Conservation (phyloP, 495 filamentous ascomycete genomes). For the Schizothecium vesticola region DNA sequence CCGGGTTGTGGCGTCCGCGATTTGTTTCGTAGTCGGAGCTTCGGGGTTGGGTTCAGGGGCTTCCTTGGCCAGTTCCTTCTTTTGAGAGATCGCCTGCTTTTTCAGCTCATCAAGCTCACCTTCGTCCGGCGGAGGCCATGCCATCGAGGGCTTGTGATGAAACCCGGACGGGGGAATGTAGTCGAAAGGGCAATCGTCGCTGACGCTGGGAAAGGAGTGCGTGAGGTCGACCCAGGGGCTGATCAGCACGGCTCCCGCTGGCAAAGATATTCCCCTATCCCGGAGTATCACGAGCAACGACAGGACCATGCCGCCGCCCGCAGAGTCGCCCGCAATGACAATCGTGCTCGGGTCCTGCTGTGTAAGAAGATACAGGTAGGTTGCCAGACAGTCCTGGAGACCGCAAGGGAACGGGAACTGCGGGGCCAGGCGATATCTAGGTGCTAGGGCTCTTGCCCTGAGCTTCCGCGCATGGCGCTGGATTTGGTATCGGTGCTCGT, state of each 20-base stretch:
- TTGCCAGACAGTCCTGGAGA: constrained; percentile 78
- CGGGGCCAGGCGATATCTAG: constrained; percentile 80
- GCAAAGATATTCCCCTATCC: constrained; percentile 73
- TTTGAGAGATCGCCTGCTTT: constrained; percentile 26
- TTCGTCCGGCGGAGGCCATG: constrained; percentile 86
- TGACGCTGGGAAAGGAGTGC: constrained; percentile 88
- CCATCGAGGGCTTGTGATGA: constrained; percentile 69
- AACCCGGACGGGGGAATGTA: constrained; percentile 88
- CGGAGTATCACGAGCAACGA: constrained; percentile 73
- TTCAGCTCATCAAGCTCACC: constrained; percentile 54
- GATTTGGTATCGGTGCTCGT: constrained; percentile 93
- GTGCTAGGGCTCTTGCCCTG: constrained; percentile 81
- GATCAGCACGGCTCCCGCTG: constrained; percentile 84
- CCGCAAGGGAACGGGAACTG: constrained; percentile 95
- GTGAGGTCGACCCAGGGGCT: constrained; percentile 93
- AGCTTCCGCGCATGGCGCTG: constrained; percentile 92
- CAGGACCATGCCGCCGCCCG: constrained; percentile 82
- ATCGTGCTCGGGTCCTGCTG: constrained; percentile 71
- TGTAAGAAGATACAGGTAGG: constrained; percentile 76
- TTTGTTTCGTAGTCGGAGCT: constrained; percentile 22
- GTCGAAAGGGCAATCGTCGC: constrained; percentile 64
- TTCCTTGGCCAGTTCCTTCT: constrained; percentile 11
- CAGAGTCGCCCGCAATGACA: constrained; percentile 80
- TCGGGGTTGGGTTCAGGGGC: constrained; percentile 4
- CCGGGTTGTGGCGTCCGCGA: constrained; percentile 36